These are phyloP conservation scores for Sclerotiophoma versabilis DNA, from an alignment of 2,329 filamentous ascomycete genomes.

Conservation along the genomic window DNA sequence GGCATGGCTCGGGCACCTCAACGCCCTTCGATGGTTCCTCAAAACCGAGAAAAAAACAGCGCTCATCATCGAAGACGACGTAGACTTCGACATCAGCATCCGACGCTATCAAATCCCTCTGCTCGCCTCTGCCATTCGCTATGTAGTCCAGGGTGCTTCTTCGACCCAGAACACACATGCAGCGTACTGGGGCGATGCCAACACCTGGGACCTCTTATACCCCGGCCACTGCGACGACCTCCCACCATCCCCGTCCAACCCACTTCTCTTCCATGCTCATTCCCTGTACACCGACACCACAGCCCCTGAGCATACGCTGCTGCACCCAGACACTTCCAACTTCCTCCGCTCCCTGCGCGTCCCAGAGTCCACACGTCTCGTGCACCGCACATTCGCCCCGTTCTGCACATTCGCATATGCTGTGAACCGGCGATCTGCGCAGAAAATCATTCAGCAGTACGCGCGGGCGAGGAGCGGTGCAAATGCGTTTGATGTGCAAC, in stretches of 20 bases:
- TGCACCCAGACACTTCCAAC: neutral
- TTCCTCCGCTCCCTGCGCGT: neutral
- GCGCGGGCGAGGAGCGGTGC: constrained; percentile 22
- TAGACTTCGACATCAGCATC: constrained; percentile 34
- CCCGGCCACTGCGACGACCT: constrained; percentile 53
- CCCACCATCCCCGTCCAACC: constrained; percentile 26
- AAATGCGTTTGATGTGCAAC: constrained; percentile 48
- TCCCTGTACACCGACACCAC: neutral
- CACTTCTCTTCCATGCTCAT: neutral
- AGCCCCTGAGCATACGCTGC: neutral
- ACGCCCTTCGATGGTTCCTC: constrained; percentile 11
- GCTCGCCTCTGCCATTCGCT: constrained; percentile 6
- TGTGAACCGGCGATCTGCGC: constrained; percentile 44
- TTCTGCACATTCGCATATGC: constrained; percentile 54
- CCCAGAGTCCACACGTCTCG: constrained; percentile 31
- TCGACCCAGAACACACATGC: neutral
- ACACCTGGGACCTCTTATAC: constrained; percentile 49
- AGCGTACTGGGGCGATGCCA: neutral
- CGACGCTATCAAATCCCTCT: constrained; percentile 29
- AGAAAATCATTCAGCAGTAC: constrained; percentile 36
- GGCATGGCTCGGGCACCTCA: neutral
- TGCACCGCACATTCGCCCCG: constrained; percentile 45
- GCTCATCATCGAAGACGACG: constrained; percentile 39
- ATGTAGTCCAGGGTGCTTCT: neutral
- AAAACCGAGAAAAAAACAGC: constrained; percentile 31